These are phyloP conservation scores for Funneliformis geosporum DNA, from an alignment of 192 early-diverging fungal genomes.

Conservation along the genomic window DNA sequence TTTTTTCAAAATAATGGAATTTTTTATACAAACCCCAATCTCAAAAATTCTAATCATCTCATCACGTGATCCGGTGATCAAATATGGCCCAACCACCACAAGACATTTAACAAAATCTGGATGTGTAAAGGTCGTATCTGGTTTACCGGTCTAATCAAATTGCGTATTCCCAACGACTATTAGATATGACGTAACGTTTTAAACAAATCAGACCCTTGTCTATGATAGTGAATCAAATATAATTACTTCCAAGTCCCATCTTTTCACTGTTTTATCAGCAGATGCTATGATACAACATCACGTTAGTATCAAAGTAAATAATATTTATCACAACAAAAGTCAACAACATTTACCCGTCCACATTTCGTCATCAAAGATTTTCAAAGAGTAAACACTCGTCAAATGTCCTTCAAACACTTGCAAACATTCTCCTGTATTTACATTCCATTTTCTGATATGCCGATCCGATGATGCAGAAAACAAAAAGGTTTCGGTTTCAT, in stretches of 20 bases:
- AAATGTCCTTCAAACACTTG: conserved; percentile 68
- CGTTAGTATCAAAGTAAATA: not conserved
- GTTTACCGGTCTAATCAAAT: conserved; percentile 59
- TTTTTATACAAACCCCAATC: conserved; percentile 57
- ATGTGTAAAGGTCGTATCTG: conserved; percentile 78
- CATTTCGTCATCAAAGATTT: conserved; percentile 62
- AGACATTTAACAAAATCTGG: conserved; percentile 79
- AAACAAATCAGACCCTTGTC: not conserved
- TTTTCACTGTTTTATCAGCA: conserved; percentile 85
- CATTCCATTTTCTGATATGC: conserved; percentile 66
- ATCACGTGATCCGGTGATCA: conserved; percentile 83
- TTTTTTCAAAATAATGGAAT: too few species aligned
- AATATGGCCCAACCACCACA: conserved; percentile 62
- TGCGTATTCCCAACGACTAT: not conserved
- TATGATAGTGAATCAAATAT: not conserved
- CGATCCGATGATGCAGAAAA: conserved; percentile 70
- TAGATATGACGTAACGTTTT: not conserved
- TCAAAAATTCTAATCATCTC: conserved; percentile 89
- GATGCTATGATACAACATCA: conserved; percentile 56
- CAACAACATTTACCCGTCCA: conserved; percentile 66
- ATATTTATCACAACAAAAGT: not conserved
- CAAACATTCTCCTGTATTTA: conserved; percentile 44
- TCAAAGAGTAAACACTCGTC: conserved; percentile 75
- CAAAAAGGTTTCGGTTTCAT: conserved; percentile 49
- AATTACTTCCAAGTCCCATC: conserved; percentile 82